These are phyloP conservation scores for Paecilomyces variotii DNA, from an alignment of 2,329 filamentous ascomycete species.

Conservation along the genomic window DNA sequence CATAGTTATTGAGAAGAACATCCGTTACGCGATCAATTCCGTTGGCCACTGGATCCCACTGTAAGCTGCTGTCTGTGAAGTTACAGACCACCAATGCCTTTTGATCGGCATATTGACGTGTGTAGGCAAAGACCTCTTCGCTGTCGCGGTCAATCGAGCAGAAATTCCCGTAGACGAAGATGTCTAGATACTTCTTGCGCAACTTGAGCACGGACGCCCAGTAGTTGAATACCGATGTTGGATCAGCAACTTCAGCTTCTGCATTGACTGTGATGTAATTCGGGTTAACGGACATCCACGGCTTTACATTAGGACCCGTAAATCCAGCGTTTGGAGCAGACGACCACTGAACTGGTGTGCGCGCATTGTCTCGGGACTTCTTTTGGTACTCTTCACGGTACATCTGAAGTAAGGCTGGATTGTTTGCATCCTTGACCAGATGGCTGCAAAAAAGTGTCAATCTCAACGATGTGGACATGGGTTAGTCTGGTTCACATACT, in stretches of 20 bases:
- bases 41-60: constrained; percentile 24
- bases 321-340: constrained; percentile 56
- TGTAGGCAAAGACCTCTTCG: constrained; percentile 48
- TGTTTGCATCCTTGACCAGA: constrained; percentile 17
- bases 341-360: constrained; percentile 67
- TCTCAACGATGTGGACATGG: background rate
- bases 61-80: constrained; percentile 23
- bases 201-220: constrained; percentile 53
- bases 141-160: constrained; percentile 46
- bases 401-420: constrained; percentile 19
- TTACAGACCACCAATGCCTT: constrained; percentile 29
- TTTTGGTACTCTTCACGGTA: constrained; percentile 30
- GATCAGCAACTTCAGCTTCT: constrained; percentile 32
- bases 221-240: constrained; percentile 49
- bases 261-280: constrained; percentile 54
- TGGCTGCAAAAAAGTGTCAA: constrained; percentile 16
- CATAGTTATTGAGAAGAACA: constrained; percentile 26
- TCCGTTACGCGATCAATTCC: constrained; percentile 17
- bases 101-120: constrained; percentile 31
- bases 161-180: constrained; percentile 63
- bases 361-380: constrained; percentile 56
- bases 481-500: constrained; percentile 33
- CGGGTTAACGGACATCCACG: constrained; percentile 66
- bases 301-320: constrained; percentile 43
- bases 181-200: constrained; percentile 53